Conservation (phyloP, 768 basidiomycete species). For the Hemileccinum rubropunctum region DNA sequence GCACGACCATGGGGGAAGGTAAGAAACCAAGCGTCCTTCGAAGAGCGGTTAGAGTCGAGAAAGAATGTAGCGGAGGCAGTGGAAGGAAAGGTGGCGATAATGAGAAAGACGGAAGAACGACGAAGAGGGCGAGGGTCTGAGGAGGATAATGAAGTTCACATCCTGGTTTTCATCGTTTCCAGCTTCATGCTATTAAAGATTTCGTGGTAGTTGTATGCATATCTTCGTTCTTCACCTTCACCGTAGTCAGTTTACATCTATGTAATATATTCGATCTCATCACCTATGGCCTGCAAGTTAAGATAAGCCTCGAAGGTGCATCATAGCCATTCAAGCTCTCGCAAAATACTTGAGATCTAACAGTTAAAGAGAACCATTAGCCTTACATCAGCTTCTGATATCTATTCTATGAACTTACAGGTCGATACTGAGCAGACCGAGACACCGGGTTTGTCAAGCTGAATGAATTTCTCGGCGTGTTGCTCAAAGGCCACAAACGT, state of each 20-base stretch:
- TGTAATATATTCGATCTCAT: not conserved
- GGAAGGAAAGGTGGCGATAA: conserved; percentile 61
- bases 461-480: too few species aligned
- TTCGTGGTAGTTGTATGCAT: not conserved
- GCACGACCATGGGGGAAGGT: not conserved
- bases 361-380: too few species aligned
- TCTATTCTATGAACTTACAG: too few species aligned
- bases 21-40: conserved; percentile 31
- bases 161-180: not conserved
- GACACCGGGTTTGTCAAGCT: too few species aligned
- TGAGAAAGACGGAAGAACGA: conserved; percentile 44
- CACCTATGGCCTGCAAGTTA: not conserved
- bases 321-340: too few species aligned
- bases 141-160: not conserved
- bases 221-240: conserved; percentile 15
- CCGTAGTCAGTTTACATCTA: not conserved
- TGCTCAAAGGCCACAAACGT: too few species aligned
- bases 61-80: not conserved
- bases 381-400: too few species aligned
- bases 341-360: too few species aligned
- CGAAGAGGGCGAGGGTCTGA: conserved; percentile 18
- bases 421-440: too few species aligned
- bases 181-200: conserved; percentile 9
- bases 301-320: too few species aligned
- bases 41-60: not conserved